Conservation (phyloP, 495 filamentous ascomycete genomes). For the Penicillium turbatum region DNA sequence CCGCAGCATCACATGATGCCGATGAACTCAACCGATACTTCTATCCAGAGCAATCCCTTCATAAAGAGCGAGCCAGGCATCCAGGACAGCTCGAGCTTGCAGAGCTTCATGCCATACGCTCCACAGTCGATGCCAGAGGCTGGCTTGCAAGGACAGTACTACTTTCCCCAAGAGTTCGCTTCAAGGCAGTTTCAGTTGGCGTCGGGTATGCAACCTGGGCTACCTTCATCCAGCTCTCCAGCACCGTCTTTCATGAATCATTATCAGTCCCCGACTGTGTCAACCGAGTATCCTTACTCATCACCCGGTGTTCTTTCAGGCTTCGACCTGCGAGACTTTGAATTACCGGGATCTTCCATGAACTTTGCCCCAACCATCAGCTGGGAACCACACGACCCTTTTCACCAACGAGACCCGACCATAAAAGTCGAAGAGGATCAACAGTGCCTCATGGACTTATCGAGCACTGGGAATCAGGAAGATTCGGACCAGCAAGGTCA, state of each 20-base stretch:
- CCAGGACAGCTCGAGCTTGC: neutral
- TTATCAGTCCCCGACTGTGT: neutral
- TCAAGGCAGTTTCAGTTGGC: constrained; percentile 1
- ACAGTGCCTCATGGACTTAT: neutral
- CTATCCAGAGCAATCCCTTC: constrained; percentile 1
- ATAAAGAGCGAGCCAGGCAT: constrained; percentile 12
- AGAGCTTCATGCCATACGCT: neutral
- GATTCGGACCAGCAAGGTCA: too few species aligned
- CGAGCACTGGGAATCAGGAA: neutral
- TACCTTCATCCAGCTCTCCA: neutral
- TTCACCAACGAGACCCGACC: neutral
- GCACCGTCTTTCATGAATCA: neutral
- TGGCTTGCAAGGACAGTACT: neutral
- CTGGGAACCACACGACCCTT: neutral
- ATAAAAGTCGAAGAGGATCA: neutral
- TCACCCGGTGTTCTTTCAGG: neutral
- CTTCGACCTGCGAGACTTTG: neutral
- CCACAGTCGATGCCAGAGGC: neutral
- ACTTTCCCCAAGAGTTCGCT: constrained; percentile 1
- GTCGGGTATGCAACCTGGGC: neutral
- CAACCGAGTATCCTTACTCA: neutral
- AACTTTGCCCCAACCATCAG: neutral
- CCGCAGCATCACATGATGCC: neutral
- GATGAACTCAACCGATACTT: neutral
- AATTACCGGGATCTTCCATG: neutral